Base-by-base conservation (phyloP, 2,329 filamentous ascomycete species). In the Curvularia hawaiiensis region DNA sequence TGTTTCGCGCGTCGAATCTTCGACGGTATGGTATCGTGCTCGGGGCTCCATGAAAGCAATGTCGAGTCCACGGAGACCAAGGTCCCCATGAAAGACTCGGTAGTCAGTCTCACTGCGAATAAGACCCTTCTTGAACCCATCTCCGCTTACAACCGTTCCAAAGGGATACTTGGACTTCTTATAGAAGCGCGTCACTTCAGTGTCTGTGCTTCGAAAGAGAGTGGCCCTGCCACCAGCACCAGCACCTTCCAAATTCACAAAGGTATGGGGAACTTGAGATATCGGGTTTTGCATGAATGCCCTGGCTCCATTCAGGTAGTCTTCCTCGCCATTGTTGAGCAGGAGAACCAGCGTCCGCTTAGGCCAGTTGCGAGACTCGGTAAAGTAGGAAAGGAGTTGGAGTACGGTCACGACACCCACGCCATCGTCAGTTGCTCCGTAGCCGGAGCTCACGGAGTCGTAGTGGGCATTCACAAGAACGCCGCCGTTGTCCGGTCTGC, bases 301-400 rank as follows among this genome's bases (percentile, higher is more conserved):
- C 59, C 87, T 85, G 7, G 94, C 92, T 1, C 95, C 95, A 63
- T 96, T 91, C 11, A 98, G 80, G 35, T 88, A 95, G 69, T 98
- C 94, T 74, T 99, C 95, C 72, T 99, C 95, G 35, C 90, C 94
- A 70, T 98, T 97, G 81, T 99, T 99, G 72, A 98, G 84, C 28
- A 98, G 83, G 10, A 92, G 83, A 14, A 98, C 85, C 43, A 99
- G 84, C 2, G 93, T 94, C 65, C 89, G 86, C 69, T 87, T 88
- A 2, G 93, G 93, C 70, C 87, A 87, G 62, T 90, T 86, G 0
- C 85, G 79, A 2, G 84, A 84, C 20, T 74, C 69, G 1, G 91
- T 92, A 73, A 96, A 97, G 77, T 97, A 91, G 61, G 88, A 90
- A 60, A 98, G 83, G 48, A 98, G 80, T 74, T 97, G 92, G 47